Evolutionary conservation across 306 rosid species (phyloP), one percentile per base, ranked within the genome.

Genomic region (Cucurbita moschata): DNA sequence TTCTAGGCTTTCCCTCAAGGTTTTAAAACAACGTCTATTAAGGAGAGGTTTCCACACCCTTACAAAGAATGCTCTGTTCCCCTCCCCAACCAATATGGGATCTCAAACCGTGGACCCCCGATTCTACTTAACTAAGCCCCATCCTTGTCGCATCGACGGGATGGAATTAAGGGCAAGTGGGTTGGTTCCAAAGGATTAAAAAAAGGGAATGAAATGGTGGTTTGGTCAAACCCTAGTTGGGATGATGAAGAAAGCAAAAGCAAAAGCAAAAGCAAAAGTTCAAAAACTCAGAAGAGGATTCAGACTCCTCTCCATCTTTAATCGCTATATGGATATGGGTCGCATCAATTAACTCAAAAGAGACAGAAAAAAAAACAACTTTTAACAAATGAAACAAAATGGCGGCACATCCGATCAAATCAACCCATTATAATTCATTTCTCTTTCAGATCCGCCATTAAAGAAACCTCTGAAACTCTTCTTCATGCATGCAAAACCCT

Each of bases 321-420:
- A 60, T 72, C 61, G 19, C 55, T 23, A 42, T 23, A 42, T 74
- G 23, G 80, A 68, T 70, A 62, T 42, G 80, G 76, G 82, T 82
- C 83, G 74, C 76, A 64, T 74, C 87, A 81, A 40, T 66, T 66
- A 66, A 42, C 18, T 63, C 5, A 51, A 79, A 30, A 50, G 18
- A 53, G 39, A 55, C 59, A 15, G 38, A 47, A 50, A 16, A 53
- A 21, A 18, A 4, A 66, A 26, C 35, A 42, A 30, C 72, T 37
- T 59, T 54, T 52, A 69, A 64, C 79, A 79, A 77, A 78, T 74
- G 82, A 67, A 73, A 78, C 83, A 82, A 91, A 86, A 85, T 80
- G 99, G 99, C 99, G 97, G 97, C 99, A 87, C 89, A 86, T 77
- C 64, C 75, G 82, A 94, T 91, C 95, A 85, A 81, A 86, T 89